Base-by-base conservation (phyloP, 768 basidiomycete genomes). In the Rickenella mellea region DNA sequence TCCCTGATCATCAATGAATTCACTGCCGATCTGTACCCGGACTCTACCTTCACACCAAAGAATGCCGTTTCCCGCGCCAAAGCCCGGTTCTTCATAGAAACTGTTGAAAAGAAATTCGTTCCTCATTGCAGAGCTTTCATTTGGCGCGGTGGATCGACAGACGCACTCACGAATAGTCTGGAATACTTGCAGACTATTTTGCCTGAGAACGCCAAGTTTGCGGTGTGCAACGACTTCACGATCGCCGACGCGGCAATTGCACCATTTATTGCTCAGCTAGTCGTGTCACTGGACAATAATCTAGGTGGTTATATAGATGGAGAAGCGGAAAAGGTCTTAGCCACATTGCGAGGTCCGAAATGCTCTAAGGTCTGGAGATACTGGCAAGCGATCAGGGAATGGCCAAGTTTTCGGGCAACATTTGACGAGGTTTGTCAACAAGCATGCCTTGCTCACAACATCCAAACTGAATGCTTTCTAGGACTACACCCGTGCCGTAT, bases 1-100 rank as follows among this genome's bases (percentile, higher is more conserved):
- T 82, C 79, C 4, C 71, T 75, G 35, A 63, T 81, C 27, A 72
- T 83, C 43, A 62, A 82, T 41, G 79, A 84, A 54, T 76, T 83
- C 59, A 55, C 83, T 43, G 76, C 76, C 8, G 80, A 82, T 54
- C 59, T 80, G 41, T 73, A 64, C 55, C 70, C 71, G 2, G 53
- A 64, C 27, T 64, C 70, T 24, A 41, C 50, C 26, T 61, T 81
- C 28, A 65, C 78, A 7, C 80, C 81, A 3, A 54, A 59, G 7
- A 73, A 78, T 53, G 75, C 75, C 1, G 66, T 82, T 27, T 49
- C 53, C 6, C 73, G 78, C 27, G 80, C 83, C 27, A 64, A 70
- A 43, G 72, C 66, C 6, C 75, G 80, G 19, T 74, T 82, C 58
- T 79, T 82, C 62, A 69, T 77, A 55, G 76, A 82, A 44, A 60